These are phyloP conservation scores for Geotrichum phurueaensis DNA, from an alignment of 1,139 yeast genomes.

Conservation along the genomic window DNA sequence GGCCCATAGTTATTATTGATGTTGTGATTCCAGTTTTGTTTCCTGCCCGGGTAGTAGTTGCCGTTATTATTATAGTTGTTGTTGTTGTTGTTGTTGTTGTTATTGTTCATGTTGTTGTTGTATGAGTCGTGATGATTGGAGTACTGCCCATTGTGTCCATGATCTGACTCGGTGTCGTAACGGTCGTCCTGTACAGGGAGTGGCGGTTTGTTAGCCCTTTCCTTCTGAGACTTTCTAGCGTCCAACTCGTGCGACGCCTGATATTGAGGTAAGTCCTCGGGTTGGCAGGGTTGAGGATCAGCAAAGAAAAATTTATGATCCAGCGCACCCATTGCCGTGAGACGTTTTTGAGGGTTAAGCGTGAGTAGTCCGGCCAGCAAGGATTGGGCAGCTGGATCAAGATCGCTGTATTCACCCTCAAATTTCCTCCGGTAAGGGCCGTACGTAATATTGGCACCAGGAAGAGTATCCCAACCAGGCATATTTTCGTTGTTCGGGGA, in stretches of 20 bases:
- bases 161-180: constrained; percentile 5
- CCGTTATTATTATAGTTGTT: constrained; percentile 9
- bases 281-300: constrained; percentile 57
- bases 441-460: constrained; percentile 45
- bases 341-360: constrained; percentile 62
- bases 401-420: constrained; percentile 43
- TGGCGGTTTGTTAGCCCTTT: neutral
- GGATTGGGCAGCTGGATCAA: constrained; percentile 24
- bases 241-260: constrained; percentile 90
- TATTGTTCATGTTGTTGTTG: neutral
- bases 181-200: constrained; percentile 2
- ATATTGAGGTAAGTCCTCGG: constrained; percentile 56
- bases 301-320: constrained; percentile 59
- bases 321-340: constrained; percentile 75
- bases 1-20: constrained; percentile 4
- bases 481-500: constrained; percentile 61
- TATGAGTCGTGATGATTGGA: neutral
- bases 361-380: constrained; percentile 31
- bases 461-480: constrained; percentile 61
- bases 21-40: neutral
- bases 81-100: constrained; percentile 3
- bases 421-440: constrained; percentile 49
- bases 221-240: constrained; percentile 42
- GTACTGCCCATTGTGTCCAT: constrained; percentile 2
- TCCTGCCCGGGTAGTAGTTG: constrained; percentile 9